Percentiles rank a stretch among this genome's conserved stretches.
These are phyloP conservation scores for Phytophthora multivora DNA, from an alignment of 352 stramenopile genomes.

Conservation along the genomic window DNA sequence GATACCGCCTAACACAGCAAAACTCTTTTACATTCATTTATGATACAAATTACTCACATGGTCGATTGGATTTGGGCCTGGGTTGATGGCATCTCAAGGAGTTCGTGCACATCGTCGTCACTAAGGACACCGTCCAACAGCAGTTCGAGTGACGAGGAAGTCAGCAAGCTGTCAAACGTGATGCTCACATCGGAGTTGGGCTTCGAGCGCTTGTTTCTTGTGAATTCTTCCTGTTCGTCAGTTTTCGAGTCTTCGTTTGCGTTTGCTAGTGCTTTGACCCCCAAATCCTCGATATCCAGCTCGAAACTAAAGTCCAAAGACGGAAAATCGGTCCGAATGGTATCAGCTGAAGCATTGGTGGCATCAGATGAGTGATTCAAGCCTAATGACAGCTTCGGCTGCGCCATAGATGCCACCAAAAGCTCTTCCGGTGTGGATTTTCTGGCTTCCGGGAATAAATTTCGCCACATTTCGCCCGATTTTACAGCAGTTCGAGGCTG, in stretches of 20 bases:
- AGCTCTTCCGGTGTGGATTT: constrained; percentile 7
- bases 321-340: background rate
- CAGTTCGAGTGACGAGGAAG: constrained; percentile 6
- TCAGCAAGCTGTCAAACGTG: background rate
- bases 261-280: background rate
- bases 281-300: constrained; percentile 1
- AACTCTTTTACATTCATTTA: too few relatives aligned
- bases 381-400: background rate
- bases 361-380: background rate
- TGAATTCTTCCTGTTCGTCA: background rate
- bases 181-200: background rate
- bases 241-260: background rate
- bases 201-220: constrained; percentile 3
- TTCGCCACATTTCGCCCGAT: too few relatives aligned
- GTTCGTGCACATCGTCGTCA: constrained; percentile 15
- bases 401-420: constrained; percentile 6
- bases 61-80: background rate
- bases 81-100: constrained; percentile 4
- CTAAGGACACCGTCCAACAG: constrained; percentile 9
- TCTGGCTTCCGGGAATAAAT: background rate
- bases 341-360: background rate
- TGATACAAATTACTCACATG: background rate
- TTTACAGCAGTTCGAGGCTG: too few relatives aligned
- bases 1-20: too few relatives aligned
- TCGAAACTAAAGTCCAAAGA: constrained; percentile 9